phyloP scores from a whole-genome alignment of 2,329 filamentous ascomycete species.

The Fusarium tupiense region DNA sequence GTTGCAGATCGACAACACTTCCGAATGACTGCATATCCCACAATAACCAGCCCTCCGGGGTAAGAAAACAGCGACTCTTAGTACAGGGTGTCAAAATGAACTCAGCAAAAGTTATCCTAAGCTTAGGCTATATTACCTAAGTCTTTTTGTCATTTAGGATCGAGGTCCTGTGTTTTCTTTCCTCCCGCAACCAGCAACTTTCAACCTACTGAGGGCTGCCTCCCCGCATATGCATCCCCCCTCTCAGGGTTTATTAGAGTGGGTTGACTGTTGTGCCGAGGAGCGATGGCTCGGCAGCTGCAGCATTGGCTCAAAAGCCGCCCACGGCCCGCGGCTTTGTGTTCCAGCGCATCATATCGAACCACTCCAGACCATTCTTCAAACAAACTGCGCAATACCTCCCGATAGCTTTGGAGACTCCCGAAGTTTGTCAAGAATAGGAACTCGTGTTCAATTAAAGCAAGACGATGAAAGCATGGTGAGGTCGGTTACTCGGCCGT shows the following conservation, averaged over 20 bases:
- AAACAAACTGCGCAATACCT: neutral
- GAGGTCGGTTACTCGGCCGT: neutral
- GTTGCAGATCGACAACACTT: neutral
- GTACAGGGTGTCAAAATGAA: neutral
- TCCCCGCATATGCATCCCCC: neutral
- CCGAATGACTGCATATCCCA: neutral
- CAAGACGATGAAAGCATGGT: no score
- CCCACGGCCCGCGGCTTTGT: neutral
- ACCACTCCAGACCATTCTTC: neutral
- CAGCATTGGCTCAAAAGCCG: neutral
- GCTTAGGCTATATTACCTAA: neutral
- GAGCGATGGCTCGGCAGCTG: neutral
- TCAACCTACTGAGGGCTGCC: neutral
- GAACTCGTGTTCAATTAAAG: neutral
- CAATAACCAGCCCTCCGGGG: neutral
- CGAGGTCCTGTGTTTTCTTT: neutral
- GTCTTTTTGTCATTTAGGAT: neutral
- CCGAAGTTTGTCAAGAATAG: neutral
- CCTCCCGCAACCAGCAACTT: neutral
- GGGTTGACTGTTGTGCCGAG: neutral
- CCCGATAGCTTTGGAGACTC: accelerated
- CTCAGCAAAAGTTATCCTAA: neutral
- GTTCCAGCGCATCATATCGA: neutral
- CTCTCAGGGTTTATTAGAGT: no score
- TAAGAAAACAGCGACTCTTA: neutral